Percentiles rank a stretch among this genome's conserved stretches.
Conservation (phyloP, 805 yeast species). For the Deakozyma indianensis region DNA sequence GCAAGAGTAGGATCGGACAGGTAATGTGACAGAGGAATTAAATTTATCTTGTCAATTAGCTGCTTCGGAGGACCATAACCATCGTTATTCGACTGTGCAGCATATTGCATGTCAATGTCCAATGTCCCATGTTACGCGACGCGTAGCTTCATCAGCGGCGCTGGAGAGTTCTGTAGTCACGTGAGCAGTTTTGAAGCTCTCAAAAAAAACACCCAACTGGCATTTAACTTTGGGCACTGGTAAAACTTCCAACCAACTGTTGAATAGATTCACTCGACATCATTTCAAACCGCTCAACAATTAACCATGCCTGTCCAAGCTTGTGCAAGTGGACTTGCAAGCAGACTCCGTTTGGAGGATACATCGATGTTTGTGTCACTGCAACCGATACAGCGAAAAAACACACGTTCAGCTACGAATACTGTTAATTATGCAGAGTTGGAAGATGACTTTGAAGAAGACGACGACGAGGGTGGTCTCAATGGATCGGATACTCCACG, state of each 20-base stretch:
- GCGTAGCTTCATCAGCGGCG: no score
- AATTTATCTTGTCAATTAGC: no score
- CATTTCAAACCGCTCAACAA: no score
- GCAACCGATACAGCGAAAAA: conserved; percentile 56
- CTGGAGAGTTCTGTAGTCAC: no score
- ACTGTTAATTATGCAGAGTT: conserved; percentile 72
- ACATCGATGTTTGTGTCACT: conserved; percentile 62
- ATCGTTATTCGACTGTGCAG: background rate
- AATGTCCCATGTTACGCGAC: no score
- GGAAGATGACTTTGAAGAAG: conserved; percentile 49
- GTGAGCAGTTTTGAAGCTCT: no score
- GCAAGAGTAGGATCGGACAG: no score
- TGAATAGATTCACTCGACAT: no score
- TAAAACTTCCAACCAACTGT: no score
- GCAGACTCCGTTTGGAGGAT: conserved; percentile 58
- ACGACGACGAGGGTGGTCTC: conserved; percentile 22
- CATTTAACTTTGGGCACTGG: no score
- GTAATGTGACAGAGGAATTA: background rate
- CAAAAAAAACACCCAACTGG: no score
- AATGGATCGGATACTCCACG: conserved; percentile 3
- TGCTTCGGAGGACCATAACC: background rate
- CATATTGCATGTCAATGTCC: background rate
- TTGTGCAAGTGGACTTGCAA: conserved; percentile 43
- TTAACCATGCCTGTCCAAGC: background rate
- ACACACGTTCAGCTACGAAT: conserved; percentile 46